phyloP scores from a whole-genome alignment of 1,284 basidiomycete genomes.

The Golubevia sp. region DNA sequence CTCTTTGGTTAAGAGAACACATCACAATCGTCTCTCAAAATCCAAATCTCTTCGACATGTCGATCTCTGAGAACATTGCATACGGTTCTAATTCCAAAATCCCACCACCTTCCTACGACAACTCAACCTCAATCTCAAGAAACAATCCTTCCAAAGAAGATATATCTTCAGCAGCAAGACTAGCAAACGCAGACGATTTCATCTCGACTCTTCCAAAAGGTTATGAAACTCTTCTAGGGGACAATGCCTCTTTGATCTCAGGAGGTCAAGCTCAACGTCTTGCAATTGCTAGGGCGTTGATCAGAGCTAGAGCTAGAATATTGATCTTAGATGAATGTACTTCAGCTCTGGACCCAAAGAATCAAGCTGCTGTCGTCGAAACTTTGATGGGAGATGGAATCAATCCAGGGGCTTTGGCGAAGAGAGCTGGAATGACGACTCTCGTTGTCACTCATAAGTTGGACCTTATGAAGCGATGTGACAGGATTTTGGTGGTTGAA shows the following conservation, averaged over 20 bases:
- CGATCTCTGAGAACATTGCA: constrained; percentile 41
- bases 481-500: constrained; percentile 80
- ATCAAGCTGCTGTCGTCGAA: constrained; percentile 78
- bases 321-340: constrained; percentile 94
- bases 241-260: constrained; percentile 83
- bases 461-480: constrained; percentile 87
- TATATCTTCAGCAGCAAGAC: constrained; percentile 72
- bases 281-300: constrained; percentile 86
- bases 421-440: constrained; percentile 75
- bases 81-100: constrained; percentile 28
- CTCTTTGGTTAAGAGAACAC: constrained; percentile 33
- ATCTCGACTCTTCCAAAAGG: constrained; percentile 77
- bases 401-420: constrained; percentile 40
- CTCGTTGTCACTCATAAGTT: constrained; percentile 92
- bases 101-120: constrained; percentile 34
- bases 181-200: constrained; percentile 85
- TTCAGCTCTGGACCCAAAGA: constrained; percentile 80
- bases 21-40: constrained; percentile 42
- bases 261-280: constrained; percentile 94
- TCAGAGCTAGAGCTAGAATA: constrained; percentile 71
- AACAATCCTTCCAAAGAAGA: constrained; percentile 66
- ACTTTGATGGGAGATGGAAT: constrained; percentile 66
- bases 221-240: constrained; percentile 84
- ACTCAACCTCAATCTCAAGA: background rate
- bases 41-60: constrained; percentile 39